Evolutionary conservation across 805 yeast species (phyloP), one percentile per base, ranked within the genome.

Genomic region (Ogataea trehaloabstinens): DNA sequence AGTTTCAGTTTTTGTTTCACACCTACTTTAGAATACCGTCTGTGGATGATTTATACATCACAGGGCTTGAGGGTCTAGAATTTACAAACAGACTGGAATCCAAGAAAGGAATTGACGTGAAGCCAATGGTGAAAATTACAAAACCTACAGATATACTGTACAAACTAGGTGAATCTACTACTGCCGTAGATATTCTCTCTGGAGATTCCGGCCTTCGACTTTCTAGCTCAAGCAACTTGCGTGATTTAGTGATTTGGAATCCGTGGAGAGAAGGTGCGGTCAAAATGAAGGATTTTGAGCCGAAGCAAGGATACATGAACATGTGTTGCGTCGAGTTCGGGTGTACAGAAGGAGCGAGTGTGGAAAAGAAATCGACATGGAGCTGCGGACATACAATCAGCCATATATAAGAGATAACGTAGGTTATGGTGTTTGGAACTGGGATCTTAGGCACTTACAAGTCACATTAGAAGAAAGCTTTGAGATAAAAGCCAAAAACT

Each of bases 251-350:
- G 30, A 38, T 50, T 18, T 50, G 54, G 54, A 50, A 48, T 28
- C 54, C 54, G 10, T 48, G 54, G 52, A 19, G 12, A 6, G 38
- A 44, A 13, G 51, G 49, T 2, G 47, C 42, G 3, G 10, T 28
- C 10, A 37, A 35, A 17, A 45, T 48, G 40, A 32, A 33, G 19
- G 54, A 50, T 34, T 48, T 50, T 17, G 46, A 46, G 34, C 54
- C 54, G 5, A 50, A 50, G 18, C 17, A 30, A 2, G 37, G 49
- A 24, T 50, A 48, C 33, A 15, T 31, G 18, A 40, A 45, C 25
- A 45, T 50, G 51, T 37, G 47, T 19, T 48, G 54, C 35, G 52
- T 50, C 6, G 54, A 50, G 27, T 48, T 46, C 24, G 54, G 54
- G 10, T 20, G 46, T n/a, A 38, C 46, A 7, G 44, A 48, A 22